These are phyloP conservation scores for Sarocladium kiliense DNA, from an alignment of 2,329 filamentous ascomycete species.

Conservation along the genomic window DNA sequence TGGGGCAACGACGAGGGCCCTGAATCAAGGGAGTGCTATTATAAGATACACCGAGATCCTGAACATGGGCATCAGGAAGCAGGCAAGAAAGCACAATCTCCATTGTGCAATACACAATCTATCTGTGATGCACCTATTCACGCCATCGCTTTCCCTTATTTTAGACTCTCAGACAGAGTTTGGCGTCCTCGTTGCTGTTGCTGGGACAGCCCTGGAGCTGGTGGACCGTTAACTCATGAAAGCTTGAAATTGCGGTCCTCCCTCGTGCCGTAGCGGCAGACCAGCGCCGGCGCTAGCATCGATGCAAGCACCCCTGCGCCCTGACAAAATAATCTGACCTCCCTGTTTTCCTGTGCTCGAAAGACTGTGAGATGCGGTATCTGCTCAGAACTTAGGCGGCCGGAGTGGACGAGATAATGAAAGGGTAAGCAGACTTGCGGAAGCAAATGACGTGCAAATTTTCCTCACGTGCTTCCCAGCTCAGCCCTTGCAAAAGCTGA, in stretches of 20 bases:
- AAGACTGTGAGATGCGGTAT: no score
- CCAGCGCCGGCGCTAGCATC: conserved; percentile 8
- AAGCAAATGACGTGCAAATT: no score
- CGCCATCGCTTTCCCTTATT: background rate
- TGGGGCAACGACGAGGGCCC: background rate
- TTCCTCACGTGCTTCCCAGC: no score
- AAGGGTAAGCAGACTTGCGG: no score
- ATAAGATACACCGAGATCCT: background rate
- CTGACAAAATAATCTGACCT: conserved; percentile 7
- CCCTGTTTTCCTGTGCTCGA: background rate
- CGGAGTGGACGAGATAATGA: no score
- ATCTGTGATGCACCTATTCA: background rate
- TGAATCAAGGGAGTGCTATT: background rate
- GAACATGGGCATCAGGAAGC: no score
- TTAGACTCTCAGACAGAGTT: conserved; percentile 7
- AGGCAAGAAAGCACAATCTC: no score
- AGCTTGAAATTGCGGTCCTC: conserved; percentile 8
- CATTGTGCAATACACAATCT: background rate
- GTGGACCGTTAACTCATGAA: conserved; percentile 3
- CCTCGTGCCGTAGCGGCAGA: conserved; percentile 9
- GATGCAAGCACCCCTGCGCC: background rate
- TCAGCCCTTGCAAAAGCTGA: no score
- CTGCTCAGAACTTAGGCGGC: no score
- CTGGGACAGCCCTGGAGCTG: conserved; percentile 6
- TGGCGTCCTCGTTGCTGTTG: conserved; percentile 1